Evolutionary conservation across 2,329 filamentous ascomycete species (phyloP).

Genomic region (Penicillium sp.): DNA sequence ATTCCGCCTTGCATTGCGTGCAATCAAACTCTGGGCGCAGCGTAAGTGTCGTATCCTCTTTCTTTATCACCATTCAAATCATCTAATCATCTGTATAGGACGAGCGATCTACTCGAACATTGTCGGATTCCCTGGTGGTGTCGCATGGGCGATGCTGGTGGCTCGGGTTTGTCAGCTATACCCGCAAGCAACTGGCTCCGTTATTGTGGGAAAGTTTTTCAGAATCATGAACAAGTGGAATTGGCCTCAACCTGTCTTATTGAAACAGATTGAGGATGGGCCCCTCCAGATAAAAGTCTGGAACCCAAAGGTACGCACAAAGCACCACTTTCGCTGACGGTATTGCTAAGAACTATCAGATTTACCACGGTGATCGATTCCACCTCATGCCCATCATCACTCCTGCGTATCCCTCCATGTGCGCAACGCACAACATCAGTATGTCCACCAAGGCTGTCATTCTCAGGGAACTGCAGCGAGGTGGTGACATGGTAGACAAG

Average conservation of each 20-base stretch:
- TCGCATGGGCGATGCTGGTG: conserved; percentile 97
- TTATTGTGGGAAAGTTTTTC: conserved; percentile 93
- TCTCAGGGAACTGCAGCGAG: conserved; percentile 75
- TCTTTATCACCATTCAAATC: neutral
- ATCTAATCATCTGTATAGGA: conserved; percentile 34
- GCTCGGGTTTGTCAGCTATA: conserved; percentile 95
- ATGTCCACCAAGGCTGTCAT: conserved; percentile 82
- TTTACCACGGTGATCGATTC: conserved; percentile 75
- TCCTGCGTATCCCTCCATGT: conserved; percentile 96
- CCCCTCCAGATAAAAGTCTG: conserved; percentile 81
- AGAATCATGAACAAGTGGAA: conserved; percentile 85
- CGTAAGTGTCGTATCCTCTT: conserved; percentile 38
- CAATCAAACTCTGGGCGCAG: conserved; percentile 96
- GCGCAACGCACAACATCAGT: conserved; percentile 91
- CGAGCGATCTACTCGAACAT: conserved; percentile 95
- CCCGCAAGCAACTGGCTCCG: conserved; percentile 82
- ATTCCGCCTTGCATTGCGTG: conserved; percentile 83
- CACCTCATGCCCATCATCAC: conserved; percentile 99
- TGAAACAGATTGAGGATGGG: conserved; percentile 83
- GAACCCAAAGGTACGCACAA: conserved; percentile 75
- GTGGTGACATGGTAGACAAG: conserved; percentile 70
- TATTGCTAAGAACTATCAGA: conserved; percentile 41
- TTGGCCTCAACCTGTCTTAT: conserved; percentile 89
- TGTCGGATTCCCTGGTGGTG: conserved; percentile 92
- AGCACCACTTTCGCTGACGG: neutral